Percentiles rank a stretch among this genome's conserved stretches.
These are phyloP conservation scores for Arachnopeziza araneosa DNA, from an alignment of 2,329 filamentous ascomycete genomes.

Conservation along the genomic window DNA sequence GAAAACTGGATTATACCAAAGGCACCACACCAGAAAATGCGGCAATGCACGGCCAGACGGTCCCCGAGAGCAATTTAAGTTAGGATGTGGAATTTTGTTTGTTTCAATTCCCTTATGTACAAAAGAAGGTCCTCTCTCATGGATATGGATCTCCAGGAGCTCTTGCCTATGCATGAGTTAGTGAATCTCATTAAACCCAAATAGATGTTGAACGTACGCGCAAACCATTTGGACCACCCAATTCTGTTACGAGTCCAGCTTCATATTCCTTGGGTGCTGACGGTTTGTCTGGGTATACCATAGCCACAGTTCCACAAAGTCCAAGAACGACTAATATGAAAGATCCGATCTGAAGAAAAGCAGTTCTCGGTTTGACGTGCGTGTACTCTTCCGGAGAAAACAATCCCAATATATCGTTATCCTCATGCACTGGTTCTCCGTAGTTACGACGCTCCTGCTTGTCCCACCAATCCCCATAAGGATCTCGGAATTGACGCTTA, in stretches of 20 bases:
- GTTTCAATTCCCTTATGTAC: conserved; percentile 27
- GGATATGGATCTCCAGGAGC: conserved; percentile 43
- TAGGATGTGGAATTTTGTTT: no score
- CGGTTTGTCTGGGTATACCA: conserved; percentile 66
- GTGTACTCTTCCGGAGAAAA: conserved; percentile 88
- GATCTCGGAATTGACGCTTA: conserved; percentile 90
- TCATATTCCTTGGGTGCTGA: conserved; percentile 66
- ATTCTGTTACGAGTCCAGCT: conserved; percentile 64
- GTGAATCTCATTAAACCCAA: background rate
- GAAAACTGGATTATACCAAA: no score
- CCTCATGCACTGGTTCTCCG: conserved; percentile 93
- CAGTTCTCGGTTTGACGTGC: conserved; percentile 68
- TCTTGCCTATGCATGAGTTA: conserved; percentile 41
- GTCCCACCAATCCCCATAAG: conserved; percentile 93
- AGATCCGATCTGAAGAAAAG: conserved; percentile 58
- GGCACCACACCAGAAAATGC: no score
- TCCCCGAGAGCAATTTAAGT: background rate
- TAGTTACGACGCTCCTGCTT: conserved; percentile 96
- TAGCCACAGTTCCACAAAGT: conserved; percentile 61
- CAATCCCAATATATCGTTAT: conserved; percentile 87
- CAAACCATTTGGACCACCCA: conserved; percentile 59
- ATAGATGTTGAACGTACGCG: conserved; percentile 48
- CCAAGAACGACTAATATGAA: conserved; percentile 61
- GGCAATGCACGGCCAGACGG: background rate
- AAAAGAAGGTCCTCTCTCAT: conserved; percentile 26